Evolutionary conservation across 768 basidiomycete species (phyloP).

Genomic region (Agrocybe chaxingu): DNA sequence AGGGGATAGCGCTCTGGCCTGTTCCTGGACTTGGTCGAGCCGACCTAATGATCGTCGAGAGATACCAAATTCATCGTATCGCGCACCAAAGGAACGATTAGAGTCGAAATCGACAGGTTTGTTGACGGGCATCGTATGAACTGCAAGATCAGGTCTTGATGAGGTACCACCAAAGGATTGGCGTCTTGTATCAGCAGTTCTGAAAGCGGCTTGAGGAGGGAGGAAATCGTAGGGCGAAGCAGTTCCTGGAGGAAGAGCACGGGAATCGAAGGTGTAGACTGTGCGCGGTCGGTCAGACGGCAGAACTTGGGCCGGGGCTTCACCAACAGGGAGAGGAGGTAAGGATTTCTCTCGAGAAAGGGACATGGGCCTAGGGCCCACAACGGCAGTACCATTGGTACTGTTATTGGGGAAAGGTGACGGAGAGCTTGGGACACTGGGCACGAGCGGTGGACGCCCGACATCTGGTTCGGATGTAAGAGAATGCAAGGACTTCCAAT

Average conservation of each 20-base stretch:
- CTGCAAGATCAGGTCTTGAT: slow-evolving; percentile 49
- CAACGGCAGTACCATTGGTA: too few relatives aligned
- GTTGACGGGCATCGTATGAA: slow-evolving; percentile 47
- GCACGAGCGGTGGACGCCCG: slow-evolving; percentile 36
- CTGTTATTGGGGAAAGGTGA: slow-evolving; percentile 20
- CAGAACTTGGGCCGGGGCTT: slow-evolving; percentile 34
- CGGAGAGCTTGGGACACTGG: slow-evolving; percentile 25
- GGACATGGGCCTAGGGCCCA: neutral
- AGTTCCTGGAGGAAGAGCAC: slow-evolving; percentile 42
- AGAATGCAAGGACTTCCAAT: slow-evolving; percentile 45
- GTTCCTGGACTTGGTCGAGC: slow-evolving; percentile 33
- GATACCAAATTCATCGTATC: slow-evolving; percentile 72
- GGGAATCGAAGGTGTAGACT: slow-evolving; percentile 59
- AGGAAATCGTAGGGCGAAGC: slow-evolving; percentile 46
- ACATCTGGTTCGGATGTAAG: slow-evolving; percentile 63
- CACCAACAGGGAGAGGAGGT: slow-evolving; percentile 72
- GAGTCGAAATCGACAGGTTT: slow-evolving; percentile 32
- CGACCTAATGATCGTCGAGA: slow-evolving; percentile 59
- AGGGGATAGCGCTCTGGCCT: slow-evolving; percentile 23
- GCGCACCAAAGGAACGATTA: slow-evolving; percentile 33
- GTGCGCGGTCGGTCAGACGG: slow-evolving; percentile 63
- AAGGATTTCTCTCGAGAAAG: slow-evolving; percentile 67
- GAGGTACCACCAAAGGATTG: slow-evolving; percentile 76
- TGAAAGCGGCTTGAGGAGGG: slow-evolving; percentile 66
- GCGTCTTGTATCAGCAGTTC: slow-evolving; percentile 51